phyloP scores from a whole-genome alignment of 768 basidiomycete species.

The Termitomyces sp. region DNA sequence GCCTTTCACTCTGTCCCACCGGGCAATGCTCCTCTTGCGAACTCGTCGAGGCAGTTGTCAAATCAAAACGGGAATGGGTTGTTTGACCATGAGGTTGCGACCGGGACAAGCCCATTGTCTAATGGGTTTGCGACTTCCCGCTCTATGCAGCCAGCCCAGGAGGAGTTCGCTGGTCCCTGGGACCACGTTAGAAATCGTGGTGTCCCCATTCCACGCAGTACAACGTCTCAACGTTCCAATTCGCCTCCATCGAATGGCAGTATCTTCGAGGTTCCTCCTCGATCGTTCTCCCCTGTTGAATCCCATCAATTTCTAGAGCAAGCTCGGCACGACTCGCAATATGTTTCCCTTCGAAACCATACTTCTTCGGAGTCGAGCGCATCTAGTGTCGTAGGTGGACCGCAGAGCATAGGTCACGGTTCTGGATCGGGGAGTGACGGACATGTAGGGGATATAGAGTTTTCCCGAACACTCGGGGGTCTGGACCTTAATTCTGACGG shows the following conservation, averaged over 20 bases:
- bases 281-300: slow-evolving; percentile 15
- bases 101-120: slow-evolving; percentile 14
- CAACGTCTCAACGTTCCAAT: slow-evolving; percentile 30
- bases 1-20: slow-evolving; percentile 67
- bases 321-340: slow-evolving; percentile 13
- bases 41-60: slow-evolving; percentile 30
- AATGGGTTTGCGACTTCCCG: slow-evolving; percentile 15
- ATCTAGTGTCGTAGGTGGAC: slow-evolving; percentile 25
- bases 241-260: slow-evolving; percentile 19
- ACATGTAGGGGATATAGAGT: slow-evolving; percentile 22
- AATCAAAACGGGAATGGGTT: slow-evolving; percentile 18
- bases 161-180: slow-evolving; percentile 41
- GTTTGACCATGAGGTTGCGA: slow-evolving; percentile 10
- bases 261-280: slow-evolving; percentile 7
- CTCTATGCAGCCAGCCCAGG: slow-evolving; percentile 15
- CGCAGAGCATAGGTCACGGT: slow-evolving; percentile 16
- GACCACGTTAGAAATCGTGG: slow-evolving; percentile 25
- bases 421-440: slow-evolving; percentile 7
- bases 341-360: slow-evolving; percentile 5
- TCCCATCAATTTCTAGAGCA: slow-evolving; percentile 14
- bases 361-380: slow-evolving; percentile 26
- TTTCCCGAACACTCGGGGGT: slow-evolving; percentile 37
- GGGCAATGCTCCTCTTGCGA: slow-evolving; percentile 10
- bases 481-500: slow-evolving; percentile 50
- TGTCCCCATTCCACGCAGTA: slow-evolving; percentile 12